Evolutionary conservation across 495 filamentous ascomycete genomes (phyloP), one percentile per base, ranked within the genome.

Genomic region (Letharia columbiana): DNA sequence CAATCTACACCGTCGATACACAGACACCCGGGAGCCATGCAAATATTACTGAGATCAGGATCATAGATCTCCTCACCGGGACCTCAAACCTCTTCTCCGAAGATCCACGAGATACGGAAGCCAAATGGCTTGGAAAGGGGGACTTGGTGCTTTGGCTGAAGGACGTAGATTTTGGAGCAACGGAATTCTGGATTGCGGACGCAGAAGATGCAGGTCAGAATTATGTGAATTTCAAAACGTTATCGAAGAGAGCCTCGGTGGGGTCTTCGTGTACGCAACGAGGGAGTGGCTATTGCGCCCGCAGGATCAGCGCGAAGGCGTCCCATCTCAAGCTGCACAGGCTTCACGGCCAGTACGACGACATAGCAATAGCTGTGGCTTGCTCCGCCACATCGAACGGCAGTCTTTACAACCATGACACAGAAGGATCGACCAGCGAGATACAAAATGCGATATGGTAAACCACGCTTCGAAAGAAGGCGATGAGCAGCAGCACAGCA

Each of bases 21-120:
- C 96, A 96, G 72, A 90, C 85, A 28, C 94, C 96, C 75, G 81
- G 88, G 57, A 79, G 83, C 0, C 92, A 96, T 73, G 81, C 82
- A 60, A 89, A 87, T 74, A 86, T 78, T 15, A 81, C 81, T 49
- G 87, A 91, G 70, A 88, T 92, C 68, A 84, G 86, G 28, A 75
- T 28, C 1, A 77, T 96, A 2, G 87, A 93, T 60, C 82, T 91
- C 60, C 73, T 78, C 35, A 85, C 83, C 11, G 87, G 89, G 60
- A 81, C 86, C 60, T 89, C 88, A 0, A 80, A 78, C 0, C 74
- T 88, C 3, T 76, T 96, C 39, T 87, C 83, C 54, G 83, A 86
- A 58, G 84, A 90, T 56, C 64, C 79, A 10, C 77, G 80, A 28
- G 82, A 83, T 20, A 87, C 79, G 68, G 87, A 89, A 70, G 86